Conservation (phyloP, 2,329 filamentous ascomycete genomes). For the Huntiella bhutanensis region DNA sequence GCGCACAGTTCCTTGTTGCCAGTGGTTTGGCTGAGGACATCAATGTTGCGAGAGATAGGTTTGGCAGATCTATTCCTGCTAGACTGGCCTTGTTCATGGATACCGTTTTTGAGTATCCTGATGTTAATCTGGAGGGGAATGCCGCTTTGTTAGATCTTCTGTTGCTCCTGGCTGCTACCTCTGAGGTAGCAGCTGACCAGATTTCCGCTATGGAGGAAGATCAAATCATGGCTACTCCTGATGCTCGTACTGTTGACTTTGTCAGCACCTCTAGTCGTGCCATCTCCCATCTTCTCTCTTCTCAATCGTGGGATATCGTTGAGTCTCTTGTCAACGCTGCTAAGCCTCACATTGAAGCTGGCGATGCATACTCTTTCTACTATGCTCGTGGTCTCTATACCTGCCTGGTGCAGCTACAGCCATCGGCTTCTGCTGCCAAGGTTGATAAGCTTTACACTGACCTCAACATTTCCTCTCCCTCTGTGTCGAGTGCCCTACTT, state of each 20-base stretch:
- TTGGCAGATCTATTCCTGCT: constrained; percentile 52
- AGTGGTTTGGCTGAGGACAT: constrained; percentile 54
- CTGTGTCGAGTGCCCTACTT: background rate
- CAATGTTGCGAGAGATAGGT: constrained; percentile 40
- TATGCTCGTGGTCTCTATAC: background rate
- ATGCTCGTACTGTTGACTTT: background rate
- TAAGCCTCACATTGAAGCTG: background rate
- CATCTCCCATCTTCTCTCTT: background rate
- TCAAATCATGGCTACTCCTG: background rate
- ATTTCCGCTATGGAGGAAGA: background rate
- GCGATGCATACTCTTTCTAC: background rate
- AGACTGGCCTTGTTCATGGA: constrained; percentile 47
- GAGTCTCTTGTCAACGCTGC: background rate
- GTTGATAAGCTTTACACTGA: constrained; percentile 4
- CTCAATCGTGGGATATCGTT: background rate
- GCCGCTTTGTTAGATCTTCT: background rate
- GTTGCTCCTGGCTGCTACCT: background rate
- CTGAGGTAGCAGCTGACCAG: constrained; percentile 1
- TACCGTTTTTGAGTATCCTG: background rate
- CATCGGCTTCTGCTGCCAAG: background rate
- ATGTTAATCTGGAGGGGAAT: background rate
- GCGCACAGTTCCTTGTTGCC: constrained; percentile 44
- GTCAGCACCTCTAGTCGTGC: background rate
- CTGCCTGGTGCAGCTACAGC: background rate
- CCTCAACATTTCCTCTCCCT: constrained; percentile 29